Base-by-base conservation (phyloP, 768 basidiomycete species). In the Dendrothele bispora region DNA sequence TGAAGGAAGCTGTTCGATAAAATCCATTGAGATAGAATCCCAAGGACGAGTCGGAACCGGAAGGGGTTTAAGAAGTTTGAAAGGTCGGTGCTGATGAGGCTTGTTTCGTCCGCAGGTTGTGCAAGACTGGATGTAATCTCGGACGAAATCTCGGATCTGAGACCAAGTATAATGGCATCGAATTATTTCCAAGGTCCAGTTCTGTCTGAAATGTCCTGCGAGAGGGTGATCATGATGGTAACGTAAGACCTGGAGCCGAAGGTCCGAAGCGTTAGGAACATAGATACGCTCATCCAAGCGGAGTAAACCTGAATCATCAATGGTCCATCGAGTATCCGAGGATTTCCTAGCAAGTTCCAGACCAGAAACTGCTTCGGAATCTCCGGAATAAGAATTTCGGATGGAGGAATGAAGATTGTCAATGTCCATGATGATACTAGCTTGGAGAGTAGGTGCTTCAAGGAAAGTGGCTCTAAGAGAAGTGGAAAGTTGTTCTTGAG, bases 121-220 rank as follows among this genome's bases (percentile, higher is more conserved):
- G 48, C 70, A 70, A 6, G 57, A 43, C 3, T 34, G 20, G 42
- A 69, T 54, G 28, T 58, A 58, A 39, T 56, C 37, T 10, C 27
- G 46, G 11, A 58, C 28, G 25, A 37, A 51, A 2, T 37, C 43
- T 5, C 40, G 10, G 15, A 53, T 27, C 20, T 45, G 35, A 17
- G 47, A 41, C 47, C 47, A 53, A 14, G 25, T 28, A 18, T 53
- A 53, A 0, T 29, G 7, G 3, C 21, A 12, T 1, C 22, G 26
- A 12, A 53, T 21, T 20, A 42, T 7, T 18, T 47, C 21, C 10
- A 57, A 27, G 0, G 66, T 70, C 26, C 58, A 57, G 20, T 51
- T 55, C 30, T 57, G 54, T 6, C 72, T 65, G 30, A 53, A 64
- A 42, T 71, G 70, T 3, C 68, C 64, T 1, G 62, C 47, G 8